Percentiles rank a stretch among this genome's conserved stretches.
phyloP scores from a whole-genome alignment of 208 protist species.

The Leishmania arabica region DNA sequence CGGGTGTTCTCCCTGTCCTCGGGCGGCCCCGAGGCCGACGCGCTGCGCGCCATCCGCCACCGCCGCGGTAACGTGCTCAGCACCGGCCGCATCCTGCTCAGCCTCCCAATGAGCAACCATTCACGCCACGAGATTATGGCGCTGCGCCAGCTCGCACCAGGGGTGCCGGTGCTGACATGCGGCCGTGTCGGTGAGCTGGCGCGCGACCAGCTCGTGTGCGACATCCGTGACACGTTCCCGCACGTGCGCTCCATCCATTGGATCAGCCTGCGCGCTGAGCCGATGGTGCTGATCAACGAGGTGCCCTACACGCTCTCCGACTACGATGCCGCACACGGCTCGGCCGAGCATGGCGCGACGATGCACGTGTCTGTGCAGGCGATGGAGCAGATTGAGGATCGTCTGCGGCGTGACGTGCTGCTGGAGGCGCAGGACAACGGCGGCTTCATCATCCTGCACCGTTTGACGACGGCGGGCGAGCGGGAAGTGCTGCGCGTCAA shows the following conservation, averaged over 20 bases:
- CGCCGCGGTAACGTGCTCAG: conserved; percentile 85
- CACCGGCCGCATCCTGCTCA: conserved; percentile 81
- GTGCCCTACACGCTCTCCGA: conserved; percentile 79
- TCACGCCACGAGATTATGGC: conserved; percentile 26
- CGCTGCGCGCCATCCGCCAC: conserved; percentile 51
- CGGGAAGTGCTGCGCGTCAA: conserved; percentile 57
- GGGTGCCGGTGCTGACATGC: conserved; percentile 85
- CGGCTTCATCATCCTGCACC: conserved; percentile 74
- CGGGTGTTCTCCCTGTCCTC: conserved; percentile 50
- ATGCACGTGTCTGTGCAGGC: conserved; percentile 85
- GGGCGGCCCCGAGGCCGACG: conserved; percentile 46
- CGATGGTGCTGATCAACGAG: conserved; percentile 87
- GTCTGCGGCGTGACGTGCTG: conserved; percentile 77
- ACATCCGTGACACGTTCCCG: conserved; percentile 64
- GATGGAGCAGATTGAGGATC: conserved; percentile 91
- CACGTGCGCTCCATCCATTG: conserved; percentile 61
- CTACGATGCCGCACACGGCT: conserved; percentile 43
- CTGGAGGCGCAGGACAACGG: conserved; percentile 79
- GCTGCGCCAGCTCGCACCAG: conserved; percentile 79
- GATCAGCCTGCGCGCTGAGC: conserved; percentile 85
- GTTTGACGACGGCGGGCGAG: conserved; percentile 41
- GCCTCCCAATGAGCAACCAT: conserved; percentile 43
- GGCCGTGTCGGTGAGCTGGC: conserved; percentile 49
- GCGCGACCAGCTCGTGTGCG: conserved; percentile 47
- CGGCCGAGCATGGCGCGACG: conserved; percentile 48